Evolutionary conservation across 1,139 yeast species (phyloP).

Genomic region (Lodderomyces metapsilosis): DNA sequence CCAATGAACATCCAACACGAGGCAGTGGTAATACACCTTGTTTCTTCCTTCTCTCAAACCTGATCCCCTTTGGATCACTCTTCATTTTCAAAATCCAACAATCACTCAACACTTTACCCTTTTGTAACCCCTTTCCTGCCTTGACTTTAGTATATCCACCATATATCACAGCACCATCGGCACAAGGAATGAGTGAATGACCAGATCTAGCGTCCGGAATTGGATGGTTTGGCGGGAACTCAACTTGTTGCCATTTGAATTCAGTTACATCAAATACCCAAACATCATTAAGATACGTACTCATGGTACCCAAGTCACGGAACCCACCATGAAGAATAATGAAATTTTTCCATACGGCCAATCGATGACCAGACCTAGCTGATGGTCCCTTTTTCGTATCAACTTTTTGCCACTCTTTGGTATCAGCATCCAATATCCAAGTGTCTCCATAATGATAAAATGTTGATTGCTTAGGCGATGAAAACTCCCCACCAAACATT

Average conservation of each 20-base stretch:
- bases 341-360: conserved; percentile 89
- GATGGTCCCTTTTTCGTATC: conserved; percentile 72
- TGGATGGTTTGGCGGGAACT: conserved; percentile 77
- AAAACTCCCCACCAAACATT: conserved; percentile 94
- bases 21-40: conserved; percentile 90
- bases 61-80: conserved; percentile 69
- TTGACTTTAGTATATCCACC: conserved; percentile 96
- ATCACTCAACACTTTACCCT: conserved; percentile 89
- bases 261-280: conserved; percentile 92
- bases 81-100: conserved; percentile 90
- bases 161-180: conserved; percentile 82
- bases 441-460: conserved; percentile 97
- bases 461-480: conserved; percentile 93
- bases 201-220: conserved; percentile 93
- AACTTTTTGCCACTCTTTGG: conserved; percentile 87
- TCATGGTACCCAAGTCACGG: conserved; percentile 80
- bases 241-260: conserved; percentile 89
- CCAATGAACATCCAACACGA: conserved; percentile 93
- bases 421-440: conserved; percentile 82
- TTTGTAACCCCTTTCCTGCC: conserved; percentile 83
- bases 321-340: conserved; percentile 89
- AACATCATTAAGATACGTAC: conserved; percentile 79
- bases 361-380: conserved; percentile 89
- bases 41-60: conserved; percentile 88
- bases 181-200: conserved; percentile 78